Evolutionary conservation across 306 rosid genomes (phyloP).

Genomic region (Ormosia semicastrata): DNA sequence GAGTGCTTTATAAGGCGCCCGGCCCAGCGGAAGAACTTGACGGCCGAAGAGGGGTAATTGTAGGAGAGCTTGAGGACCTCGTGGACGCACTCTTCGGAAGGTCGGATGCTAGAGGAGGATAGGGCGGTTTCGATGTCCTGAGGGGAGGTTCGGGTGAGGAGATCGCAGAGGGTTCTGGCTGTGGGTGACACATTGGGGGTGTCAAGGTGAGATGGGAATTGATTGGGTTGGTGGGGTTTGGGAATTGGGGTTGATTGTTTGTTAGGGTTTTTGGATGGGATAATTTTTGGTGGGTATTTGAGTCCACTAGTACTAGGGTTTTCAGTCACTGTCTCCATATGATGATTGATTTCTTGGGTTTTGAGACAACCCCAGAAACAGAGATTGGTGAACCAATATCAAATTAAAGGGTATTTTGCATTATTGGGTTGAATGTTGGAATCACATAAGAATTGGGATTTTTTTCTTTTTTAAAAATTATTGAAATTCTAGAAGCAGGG

Average conservation of each 20-base stretch:
- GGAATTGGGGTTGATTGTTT: constrained; percentile 16
- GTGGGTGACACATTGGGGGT: constrained; percentile 38
- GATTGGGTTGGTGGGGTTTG: constrained; percentile 23
- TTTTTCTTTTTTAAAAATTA: too few relatives aligned
- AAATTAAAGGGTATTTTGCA: neutral
- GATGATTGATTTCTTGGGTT: neutral
- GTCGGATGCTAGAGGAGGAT: constrained; percentile 44
- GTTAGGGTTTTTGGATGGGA: constrained; percentile 24
- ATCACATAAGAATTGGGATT: neutral
- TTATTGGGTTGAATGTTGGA: neutral
- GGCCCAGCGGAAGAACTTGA: constrained; percentile 80
- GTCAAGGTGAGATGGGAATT: constrained; percentile 36
- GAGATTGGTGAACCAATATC: neutral
- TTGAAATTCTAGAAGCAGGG: neutral
- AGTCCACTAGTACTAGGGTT: constrained; percentile 32
- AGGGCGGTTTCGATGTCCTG: constrained; percentile 48
- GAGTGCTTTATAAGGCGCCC: constrained; percentile 43
- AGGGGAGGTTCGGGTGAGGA: constrained; percentile 54
- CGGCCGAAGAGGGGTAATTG: constrained; percentile 58
- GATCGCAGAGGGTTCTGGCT: constrained; percentile 44
- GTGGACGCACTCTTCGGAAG: constrained; percentile 38
- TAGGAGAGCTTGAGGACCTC: constrained; percentile 59
- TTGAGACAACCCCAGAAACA: neutral
- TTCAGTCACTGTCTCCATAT: constrained; percentile 43
- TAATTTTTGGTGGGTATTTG: constrained; percentile 17